These are phyloP conservation scores for Stipa capillata DNA, from an alignment of 176 grass and related monocot species.

Conservation along the genomic window DNA sequence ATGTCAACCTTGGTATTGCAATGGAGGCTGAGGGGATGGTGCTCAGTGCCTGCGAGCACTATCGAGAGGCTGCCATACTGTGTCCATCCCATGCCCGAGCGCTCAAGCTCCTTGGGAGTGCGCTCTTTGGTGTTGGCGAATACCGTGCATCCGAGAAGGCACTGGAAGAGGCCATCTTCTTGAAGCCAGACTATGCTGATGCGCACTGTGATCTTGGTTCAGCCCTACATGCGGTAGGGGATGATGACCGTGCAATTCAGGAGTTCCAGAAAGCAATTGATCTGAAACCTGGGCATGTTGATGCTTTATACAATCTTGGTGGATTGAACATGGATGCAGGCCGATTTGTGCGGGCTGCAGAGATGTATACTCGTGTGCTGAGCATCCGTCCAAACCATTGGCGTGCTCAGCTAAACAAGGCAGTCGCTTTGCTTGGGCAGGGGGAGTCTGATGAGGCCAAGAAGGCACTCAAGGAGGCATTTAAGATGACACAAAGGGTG, in stretches of 20 bases:
- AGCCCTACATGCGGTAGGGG: conserved; percentile 72
- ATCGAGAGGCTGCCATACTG: conserved; percentile 88
- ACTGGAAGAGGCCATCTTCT: conserved; percentile 80
- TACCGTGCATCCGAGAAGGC: conserved; percentile 87
- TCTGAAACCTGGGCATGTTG: conserved; percentile 90
- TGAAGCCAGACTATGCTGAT: conserved; percentile 83
- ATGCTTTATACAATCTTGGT: conserved; percentile 92
- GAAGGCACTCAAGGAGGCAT: conserved; percentile 91
- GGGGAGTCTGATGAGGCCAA: conserved; percentile 90
- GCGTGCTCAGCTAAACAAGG: conserved; percentile 91
- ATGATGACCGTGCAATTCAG: conserved; percentile 72
- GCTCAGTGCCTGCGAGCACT: conserved; percentile 92
- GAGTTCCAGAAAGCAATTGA: conserved; percentile 98
- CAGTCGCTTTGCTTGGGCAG: conserved; percentile 77
- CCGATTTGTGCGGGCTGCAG: conserved; percentile 58
- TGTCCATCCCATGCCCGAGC: conserved; percentile 76
- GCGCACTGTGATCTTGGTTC: conserved; percentile 95
- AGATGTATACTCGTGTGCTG: conserved; percentile 91
- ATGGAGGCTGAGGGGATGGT: conserved; percentile 96
- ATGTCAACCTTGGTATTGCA: conserved; percentile 95
- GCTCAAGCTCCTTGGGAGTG: conserved; percentile 90
- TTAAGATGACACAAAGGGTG: conserved; percentile 96
- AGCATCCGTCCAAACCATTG: conserved; percentile 72
- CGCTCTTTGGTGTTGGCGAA: conserved; percentile 88
- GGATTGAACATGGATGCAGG: conserved; percentile 80